phyloP scores from a whole-genome alignment of 129 eudicot genomes.

The Centrapalus pauciflorus region DNA sequence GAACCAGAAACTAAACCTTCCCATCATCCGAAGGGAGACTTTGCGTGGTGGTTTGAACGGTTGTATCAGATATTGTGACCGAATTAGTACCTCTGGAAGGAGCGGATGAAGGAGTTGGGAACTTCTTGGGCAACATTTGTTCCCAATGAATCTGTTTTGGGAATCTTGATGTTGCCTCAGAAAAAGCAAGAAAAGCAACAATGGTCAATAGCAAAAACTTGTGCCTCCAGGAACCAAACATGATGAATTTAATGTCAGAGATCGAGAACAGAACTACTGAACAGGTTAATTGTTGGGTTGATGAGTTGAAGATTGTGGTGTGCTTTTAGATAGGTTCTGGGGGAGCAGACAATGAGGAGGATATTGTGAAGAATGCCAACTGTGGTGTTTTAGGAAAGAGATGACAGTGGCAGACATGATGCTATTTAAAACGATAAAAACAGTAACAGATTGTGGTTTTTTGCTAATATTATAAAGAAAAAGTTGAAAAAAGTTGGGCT shows the following conservation, averaged over 20 bases:
- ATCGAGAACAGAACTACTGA: neutral
- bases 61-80: slow-evolving; percentile 28
- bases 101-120: slow-evolving; percentile 67
- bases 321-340: slow-evolving; percentile 37
- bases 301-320: slow-evolving; percentile 19
- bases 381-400: slow-evolving; percentile 57
- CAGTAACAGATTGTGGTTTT: slow-evolving; percentile 28
- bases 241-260: slow-evolving; percentile 19
- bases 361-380: slow-evolving; percentile 61
- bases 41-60: slow-evolving; percentile 21
- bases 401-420: slow-evolving; percentile 79
- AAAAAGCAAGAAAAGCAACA: slow-evolving; percentile 42
- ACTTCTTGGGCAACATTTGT: slow-evolving; percentile 92
- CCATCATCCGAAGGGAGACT: slow-evolving; percentile 47
- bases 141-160: slow-evolving; percentile 53
- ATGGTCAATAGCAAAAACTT: slow-evolving; percentile 40
- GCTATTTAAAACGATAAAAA: slow-evolving; percentile 26
- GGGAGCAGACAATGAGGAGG: slow-evolving; percentile 57
- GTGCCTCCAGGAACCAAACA: slow-evolving; percentile 46
- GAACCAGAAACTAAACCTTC: slow-evolving; percentile 44
- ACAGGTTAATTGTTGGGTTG: neutral
- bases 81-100: slow-evolving; percentile 86
- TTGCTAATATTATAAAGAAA: slow-evolving; percentile 6
- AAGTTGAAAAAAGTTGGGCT: slow-evolving; percentile 18
- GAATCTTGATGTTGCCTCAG: slow-evolving; percentile 60